Conservation (phyloP, 495 filamentous ascomycete genomes). For the Aspergillus bertholletiae region DNA sequence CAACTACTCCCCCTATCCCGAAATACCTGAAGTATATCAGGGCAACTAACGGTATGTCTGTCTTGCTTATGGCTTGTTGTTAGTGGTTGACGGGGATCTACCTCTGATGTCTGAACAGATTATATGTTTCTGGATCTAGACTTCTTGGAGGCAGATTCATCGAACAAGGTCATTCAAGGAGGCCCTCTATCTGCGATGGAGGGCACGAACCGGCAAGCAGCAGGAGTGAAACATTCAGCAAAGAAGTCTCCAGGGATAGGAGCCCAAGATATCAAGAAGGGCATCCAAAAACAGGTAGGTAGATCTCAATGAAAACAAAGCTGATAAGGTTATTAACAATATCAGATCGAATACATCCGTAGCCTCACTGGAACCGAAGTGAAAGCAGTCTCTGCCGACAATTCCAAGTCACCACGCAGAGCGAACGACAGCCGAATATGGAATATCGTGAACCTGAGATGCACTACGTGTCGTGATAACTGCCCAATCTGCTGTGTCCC, state of each 20-base stretch:
- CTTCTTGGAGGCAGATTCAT: neutral
- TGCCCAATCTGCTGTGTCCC: conserved; percentile 17
- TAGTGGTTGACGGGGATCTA: neutral
- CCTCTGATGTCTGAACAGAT: conserved; percentile 4
- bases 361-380: conserved; percentile 13
- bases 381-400: neutral
- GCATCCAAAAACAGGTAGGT: conserved; percentile 12
- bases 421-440: conserved; percentile 10
- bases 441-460: conserved; percentile 18
- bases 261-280: neutral
- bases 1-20: neutral
- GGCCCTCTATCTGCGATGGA: neutral
- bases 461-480: conserved; percentile 14
- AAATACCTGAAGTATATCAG: conserved; percentile 12
- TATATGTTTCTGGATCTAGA: conserved; percentile 15
- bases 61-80: no score
- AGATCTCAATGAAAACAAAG: neutral
- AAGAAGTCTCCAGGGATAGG: neutral
- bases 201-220: neutral
- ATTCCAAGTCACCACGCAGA: conserved; percentile 4
- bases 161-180: neutral
- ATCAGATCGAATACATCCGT: conserved; percentile 13
- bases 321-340: neutral
- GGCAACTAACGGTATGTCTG: conserved; percentile 12
- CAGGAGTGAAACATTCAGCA: neutral